A percentile compares a stretch with the other conserved stretches of the same genome.
phyloP scores from a whole-genome alignment of 2,329 filamentous ascomycete species.

The Phaeosphaeria sp. region DNA sequence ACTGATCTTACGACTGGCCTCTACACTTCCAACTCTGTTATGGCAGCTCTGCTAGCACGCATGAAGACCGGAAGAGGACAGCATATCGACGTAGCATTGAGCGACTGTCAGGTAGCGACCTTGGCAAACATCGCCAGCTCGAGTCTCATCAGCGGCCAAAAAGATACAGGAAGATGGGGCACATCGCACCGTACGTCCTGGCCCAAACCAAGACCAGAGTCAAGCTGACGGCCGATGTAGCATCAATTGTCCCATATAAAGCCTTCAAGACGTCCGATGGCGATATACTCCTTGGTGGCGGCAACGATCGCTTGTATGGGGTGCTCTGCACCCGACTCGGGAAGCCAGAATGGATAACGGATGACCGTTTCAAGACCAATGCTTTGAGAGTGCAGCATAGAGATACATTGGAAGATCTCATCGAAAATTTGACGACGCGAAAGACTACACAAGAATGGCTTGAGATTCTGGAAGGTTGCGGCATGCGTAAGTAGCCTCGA shows the following conservation, averaged over 20 bases:
- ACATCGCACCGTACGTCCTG: slow-evolving; percentile 80
- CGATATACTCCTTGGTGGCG: slow-evolving; percentile 68
- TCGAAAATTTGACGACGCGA: slow-evolving; percentile 75
- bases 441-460: slow-evolving; percentile 91
- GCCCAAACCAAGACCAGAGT: no score
- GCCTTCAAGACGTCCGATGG: slow-evolving; percentile 73
- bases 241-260: slow-evolving; percentile 96
- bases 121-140: slow-evolving; percentile 95
- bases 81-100: slow-evolving; percentile 88
- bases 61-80: slow-evolving; percentile 80
- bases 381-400: slow-evolving; percentile 70
- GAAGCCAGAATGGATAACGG: slow-evolving; percentile 64
- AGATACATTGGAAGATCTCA: slow-evolving; percentile 75
- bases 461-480: slow-evolving; percentile 82
- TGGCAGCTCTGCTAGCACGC: slow-evolving; percentile 86
- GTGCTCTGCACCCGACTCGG: slow-evolving; percentile 64
- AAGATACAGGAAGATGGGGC: slow-evolving; percentile 90
- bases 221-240: slow-evolving; percentile 52
- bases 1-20: slow-evolving; percentile 94
- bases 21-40: slow-evolving; percentile 93
- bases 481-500: slow-evolving; percentile 67
- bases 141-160: slow-evolving; percentile 83
- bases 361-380: slow-evolving; percentile 65
- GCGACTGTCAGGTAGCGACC: slow-evolving; percentile 94
- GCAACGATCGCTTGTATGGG: slow-evolving; percentile 68